Base-by-base conservation (phyloP, 2,329 filamentous ascomycete genomes). In the Fusarium luffae region DNA sequence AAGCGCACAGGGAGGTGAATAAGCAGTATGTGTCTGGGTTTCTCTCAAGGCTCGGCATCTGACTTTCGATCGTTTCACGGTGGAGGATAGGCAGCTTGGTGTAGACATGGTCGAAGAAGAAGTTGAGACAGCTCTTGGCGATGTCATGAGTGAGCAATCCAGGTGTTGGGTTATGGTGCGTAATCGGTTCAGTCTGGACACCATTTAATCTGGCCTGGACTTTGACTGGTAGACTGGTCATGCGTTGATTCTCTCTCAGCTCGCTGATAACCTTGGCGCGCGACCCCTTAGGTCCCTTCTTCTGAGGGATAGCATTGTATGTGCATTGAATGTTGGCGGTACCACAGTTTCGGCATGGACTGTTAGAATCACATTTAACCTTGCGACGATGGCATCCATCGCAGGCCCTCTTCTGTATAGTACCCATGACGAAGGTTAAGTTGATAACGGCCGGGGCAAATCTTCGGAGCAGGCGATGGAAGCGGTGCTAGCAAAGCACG, bases 201-300 rank as follows among this genome's bases (percentile, higher is more conserved):
- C 87, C 87, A 69, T 88, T 87, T 62, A 89, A 80, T 69, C 87
- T 85, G 74, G 85, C 87, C 71, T 90, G 87, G 18, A 89, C 84
- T 76, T 88, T 89, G 69, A 85, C 85, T 1, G 87, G 86, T 23
- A 90, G 84, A 63, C 87, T 90, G 19, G 88, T 89, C 76, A 90
- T 88, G 71, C 89, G 86, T 74, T 93, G 90, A 1, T 84, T 90
- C 75, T 90, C 89, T 70, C 91, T 86, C 65, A 93, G 78, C 75
- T 93, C 90, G 75, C 89, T 92, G 78, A 93, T 91, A 62, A 93
- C 90, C 79, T 92, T 93, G 52, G 91, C 91, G 65, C 90, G 84
- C 32, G 89, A 91, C 69, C 91, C 90, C 79, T 92, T 92, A 44
- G 90, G 91, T 2, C 91, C 91, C 78, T 93, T 93, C 82, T 92